Percentiles rank a stretch among this genome's conserved stretches.
Conservation (phyloP, 2,329 filamentous ascomycete genomes). For the Aspergillus sp. region DNA sequence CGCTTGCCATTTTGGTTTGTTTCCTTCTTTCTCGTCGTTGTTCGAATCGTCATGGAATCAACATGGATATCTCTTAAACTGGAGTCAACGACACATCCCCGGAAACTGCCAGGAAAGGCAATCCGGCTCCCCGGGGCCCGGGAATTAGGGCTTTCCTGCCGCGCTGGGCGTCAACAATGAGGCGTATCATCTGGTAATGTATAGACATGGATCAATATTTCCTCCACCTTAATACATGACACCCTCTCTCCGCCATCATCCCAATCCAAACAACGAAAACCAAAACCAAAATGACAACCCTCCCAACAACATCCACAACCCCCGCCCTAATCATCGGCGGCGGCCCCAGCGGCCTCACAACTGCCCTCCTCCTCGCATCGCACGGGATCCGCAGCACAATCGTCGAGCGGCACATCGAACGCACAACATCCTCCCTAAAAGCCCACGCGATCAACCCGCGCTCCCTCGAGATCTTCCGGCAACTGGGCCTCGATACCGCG, state of each 20-base stretch:
- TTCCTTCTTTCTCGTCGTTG: too few species aligned
- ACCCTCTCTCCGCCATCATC: too few species aligned
- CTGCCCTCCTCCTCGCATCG: background rate
- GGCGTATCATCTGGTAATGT: too few species aligned
- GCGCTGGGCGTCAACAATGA: background rate
- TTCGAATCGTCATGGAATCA: too few species aligned
- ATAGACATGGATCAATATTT: too few species aligned
- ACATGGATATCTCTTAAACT: too few species aligned
- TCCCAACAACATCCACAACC: background rate
- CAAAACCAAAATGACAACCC: background rate
- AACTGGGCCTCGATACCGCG: conserved; percentile 1
- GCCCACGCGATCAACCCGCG: conserved; percentile 3
- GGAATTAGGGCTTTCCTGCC: background rate
- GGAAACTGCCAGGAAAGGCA: background rate
- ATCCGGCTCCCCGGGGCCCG: too few species aligned
- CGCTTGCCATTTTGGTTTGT: background rate
- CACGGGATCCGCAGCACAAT: background rate
- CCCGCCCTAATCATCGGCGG: conserved; percentile 3
- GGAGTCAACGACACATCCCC: background rate
- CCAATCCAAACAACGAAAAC: too few species aligned
- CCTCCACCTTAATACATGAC: too few species aligned
- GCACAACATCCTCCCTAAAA: background rate
- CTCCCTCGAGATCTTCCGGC: conserved; percentile 5
- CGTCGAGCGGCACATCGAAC: background rate
- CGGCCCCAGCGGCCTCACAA: conserved; percentile 5